phyloP scores from a whole-genome alignment of 768 basidiomycete genomes.

The Russula ochroleuca region DNA sequence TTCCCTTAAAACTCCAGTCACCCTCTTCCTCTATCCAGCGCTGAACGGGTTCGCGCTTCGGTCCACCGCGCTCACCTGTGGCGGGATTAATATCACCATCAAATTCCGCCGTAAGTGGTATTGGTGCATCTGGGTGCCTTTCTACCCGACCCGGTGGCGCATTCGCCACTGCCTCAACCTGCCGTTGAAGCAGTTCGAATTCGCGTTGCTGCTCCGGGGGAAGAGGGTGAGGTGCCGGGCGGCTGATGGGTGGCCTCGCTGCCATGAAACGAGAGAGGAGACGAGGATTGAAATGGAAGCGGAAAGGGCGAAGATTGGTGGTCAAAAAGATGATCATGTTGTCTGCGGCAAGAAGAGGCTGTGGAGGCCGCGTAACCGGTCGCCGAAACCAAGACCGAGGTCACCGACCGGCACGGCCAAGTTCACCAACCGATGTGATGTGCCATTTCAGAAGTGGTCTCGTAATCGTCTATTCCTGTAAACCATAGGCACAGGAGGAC shows the following conservation, averaged over 20 bases:
- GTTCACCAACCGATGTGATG: background rate
- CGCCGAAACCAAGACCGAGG: background rate
- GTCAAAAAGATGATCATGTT: background rate
- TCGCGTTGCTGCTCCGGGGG: constrained; percentile 74
- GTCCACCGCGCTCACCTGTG: constrained; percentile 84
- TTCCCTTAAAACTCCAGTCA: constrained; percentile 90
- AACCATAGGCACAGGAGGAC: background rate
- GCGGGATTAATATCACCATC: constrained; percentile 75
- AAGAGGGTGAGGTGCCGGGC: constrained; percentile 72
- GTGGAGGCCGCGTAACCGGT: background rate
- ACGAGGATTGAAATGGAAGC: background rate
- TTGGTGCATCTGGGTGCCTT: constrained; percentile 66
- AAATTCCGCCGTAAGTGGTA: constrained; percentile 60
- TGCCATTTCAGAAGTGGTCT: background rate
- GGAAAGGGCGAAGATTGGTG: background rate
- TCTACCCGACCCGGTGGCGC: constrained; percentile 35
- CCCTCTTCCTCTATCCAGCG: constrained; percentile 54
- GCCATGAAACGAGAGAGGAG: constrained; percentile 25
- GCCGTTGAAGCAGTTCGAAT: constrained; percentile 76
- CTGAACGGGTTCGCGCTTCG: constrained; percentile 77
- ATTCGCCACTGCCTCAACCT: constrained; percentile 44
- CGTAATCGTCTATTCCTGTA: background rate
- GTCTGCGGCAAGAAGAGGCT: background rate
- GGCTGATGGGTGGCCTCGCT: constrained; percentile 39
- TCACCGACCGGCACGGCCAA: background rate